Evolutionary conservation across 164 flowering plant genomes (phyloP), one percentile per base, ranked within the genome.

Genomic region (Vitis amurensis): DNA sequence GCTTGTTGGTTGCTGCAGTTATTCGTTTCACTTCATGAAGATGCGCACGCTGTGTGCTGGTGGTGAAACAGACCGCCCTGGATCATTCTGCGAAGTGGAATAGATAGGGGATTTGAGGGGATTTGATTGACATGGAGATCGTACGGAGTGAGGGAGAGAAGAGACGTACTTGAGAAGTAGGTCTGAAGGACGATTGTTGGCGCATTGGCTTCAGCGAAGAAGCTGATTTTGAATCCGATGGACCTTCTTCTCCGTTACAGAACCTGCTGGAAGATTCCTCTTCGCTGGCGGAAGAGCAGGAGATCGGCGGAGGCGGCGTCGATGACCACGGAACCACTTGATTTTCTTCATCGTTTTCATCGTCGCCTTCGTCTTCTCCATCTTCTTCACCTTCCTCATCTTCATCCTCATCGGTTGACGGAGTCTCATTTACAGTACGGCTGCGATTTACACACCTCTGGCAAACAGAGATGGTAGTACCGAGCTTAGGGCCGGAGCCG

Each of bases 291-390:
- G 74, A 62, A 59, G 75, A 51, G 51, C 68, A 64, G 12, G 73
- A 61, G 3, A 44, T 55, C 19, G 71, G 65, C 16, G 69, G 76
- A 2, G 68, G 63, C n/a, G 64, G 67, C 7, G 70, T 16, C 1
- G 65, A 49, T 1, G 77, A 64, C 80, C 76, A 77, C 44, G 82
- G 84, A 44, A 81, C 84, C 9, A 83, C 83, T 60, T 83, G 84
- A 68, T 77, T 75, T 9, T 81, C 84, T 52, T 64, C 79, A 2
- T 74, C 79, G 0, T 75, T 79, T 5, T 69, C 81, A 0, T 68
- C 77, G 3, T 57, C 72, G 16, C 29, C 71, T 12, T 27, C 71
- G 13, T n/a, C 66, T 0, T 17, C 58, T 3, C 30, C 69, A 15
- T 30, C 62, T 5, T 64, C 70, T 16, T 53, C 73, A 10, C 55